These are phyloP conservation scores for Ramalina intermedia DNA, from an alignment of 495 filamentous ascomycete genomes.

Conservation along the genomic window DNA sequence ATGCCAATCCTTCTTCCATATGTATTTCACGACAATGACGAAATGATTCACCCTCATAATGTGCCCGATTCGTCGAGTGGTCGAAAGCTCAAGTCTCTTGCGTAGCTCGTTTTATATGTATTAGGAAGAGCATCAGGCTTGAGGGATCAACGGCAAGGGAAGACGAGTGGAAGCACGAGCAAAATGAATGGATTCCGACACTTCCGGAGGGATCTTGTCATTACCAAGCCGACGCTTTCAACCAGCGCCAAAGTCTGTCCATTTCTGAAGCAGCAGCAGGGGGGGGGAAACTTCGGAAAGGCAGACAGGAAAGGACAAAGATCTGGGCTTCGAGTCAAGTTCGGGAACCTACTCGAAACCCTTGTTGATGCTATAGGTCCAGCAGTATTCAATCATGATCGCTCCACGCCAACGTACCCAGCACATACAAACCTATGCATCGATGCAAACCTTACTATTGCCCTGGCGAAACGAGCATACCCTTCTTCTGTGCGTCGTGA, in stretches of 20 bases:
- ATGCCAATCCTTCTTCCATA: slow-evolving; percentile 9
- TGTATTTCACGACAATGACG: slow-evolving; percentile 9
- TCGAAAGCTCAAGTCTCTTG: slow-evolving; percentile 9
- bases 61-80: slow-evolving; percentile 8
- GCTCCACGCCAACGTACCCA: too few relatives aligned
- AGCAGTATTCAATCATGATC: too few relatives aligned
- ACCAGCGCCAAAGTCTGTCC: slow-evolving; percentile 6
- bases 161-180: background rate
- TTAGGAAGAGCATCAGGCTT: slow-evolving; percentile 1
- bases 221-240: slow-evolving; percentile 4
- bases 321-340: too few relatives aligned
- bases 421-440: too few relatives aligned
- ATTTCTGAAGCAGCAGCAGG: background rate
- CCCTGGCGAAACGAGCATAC: slow-evolving; percentile 76
- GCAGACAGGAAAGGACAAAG: too few relatives aligned
- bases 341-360: too few relatives aligned
- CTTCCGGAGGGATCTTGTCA: slow-evolving; percentile 1
- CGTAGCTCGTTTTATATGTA: slow-evolving; percentile 9
- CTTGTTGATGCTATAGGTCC: too few relatives aligned
- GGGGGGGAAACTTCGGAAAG: too few relatives aligned
- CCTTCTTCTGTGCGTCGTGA: slow-evolving; percentile 58
- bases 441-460: slow-evolving; percentile 34
- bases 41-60: slow-evolving; percentile 11
- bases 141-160: background rate
- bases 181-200: slow-evolving; percentile 5